Base-by-base conservation (phyloP, 768 basidiomycete genomes). In the Podaxis sp. region DNA sequence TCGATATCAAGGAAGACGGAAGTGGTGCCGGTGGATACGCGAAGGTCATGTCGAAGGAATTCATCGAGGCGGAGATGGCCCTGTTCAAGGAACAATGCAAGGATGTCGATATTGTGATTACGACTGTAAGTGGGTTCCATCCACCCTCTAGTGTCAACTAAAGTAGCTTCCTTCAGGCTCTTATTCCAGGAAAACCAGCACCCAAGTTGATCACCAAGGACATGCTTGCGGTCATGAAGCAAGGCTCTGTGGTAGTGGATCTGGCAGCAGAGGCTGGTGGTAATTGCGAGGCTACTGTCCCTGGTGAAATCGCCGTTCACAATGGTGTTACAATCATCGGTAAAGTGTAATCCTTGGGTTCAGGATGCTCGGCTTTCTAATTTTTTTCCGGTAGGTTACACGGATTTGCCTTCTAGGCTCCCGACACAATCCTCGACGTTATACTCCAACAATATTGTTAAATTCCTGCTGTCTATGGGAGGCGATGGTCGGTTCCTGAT, bases 151-250 rank as follows among this genome's bases (percentile, higher is more conserved):
- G 17, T 13, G 24, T 46, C 24, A 28, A 3, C 24, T 28, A 36
- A 17, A 48, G 13, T 19, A 61, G 1, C 55, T 17, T 39, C 38
- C 19, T 36, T 0, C 52, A 90, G 88, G 93, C 91, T 61, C 82
- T 92, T 48, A 93, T 93, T 69, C 93, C 93, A 26, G 93, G 93
- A 11, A 87, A 85, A 79, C 91, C 90, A 8, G 93, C 93, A 2
- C 93, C 93, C 0, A 95, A 87, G 71, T 73, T 95, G 49, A 93
- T 95, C 69, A 91, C 87, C 4, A 80, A 87, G 65, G 89, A 92
- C 79, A 94, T 95, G 90, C 82, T 95, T 13, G 84, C 87, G 44
- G 89, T 87, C n/a, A 94, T 95, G 93, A 94, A 91, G 68, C 92
- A 91, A 76, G 93, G 93, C 26, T 95, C 93, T 4, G 87, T 95